A percentile compares a stretch with the other conserved stretches of the same genome.
Evolutionary conservation across 371 early-diverging fungal genomes (phyloP).

Genomic region (Saksenaea vasiformis): DNA sequence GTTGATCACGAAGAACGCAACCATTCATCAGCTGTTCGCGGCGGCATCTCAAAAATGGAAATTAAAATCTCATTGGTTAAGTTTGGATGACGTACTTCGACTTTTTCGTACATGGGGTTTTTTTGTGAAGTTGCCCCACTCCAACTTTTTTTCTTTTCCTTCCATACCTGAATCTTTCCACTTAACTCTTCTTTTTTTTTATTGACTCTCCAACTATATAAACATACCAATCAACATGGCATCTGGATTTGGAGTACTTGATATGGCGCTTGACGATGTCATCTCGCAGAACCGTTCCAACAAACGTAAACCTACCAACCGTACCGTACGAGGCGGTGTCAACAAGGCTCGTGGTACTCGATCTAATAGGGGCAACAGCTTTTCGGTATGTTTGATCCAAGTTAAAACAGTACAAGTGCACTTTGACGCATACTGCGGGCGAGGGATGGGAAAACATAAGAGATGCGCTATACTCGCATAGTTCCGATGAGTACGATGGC

Average conservation of each 20-base stretch:
- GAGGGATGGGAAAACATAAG: constrained; percentile 6
- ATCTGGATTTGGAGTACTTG: constrained; percentile 36
- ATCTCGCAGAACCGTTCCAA: constrained; percentile 35
- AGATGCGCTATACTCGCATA: constrained; percentile 2
- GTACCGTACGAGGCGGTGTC: constrained; percentile 16
- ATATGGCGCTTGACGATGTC: constrained; percentile 59
- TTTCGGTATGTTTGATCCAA: constrained; percentile 21
- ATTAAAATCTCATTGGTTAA: constrained; percentile 41
- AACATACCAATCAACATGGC: constrained; percentile 20
- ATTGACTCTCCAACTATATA: neutral
- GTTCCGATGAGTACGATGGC: constrained; percentile 6
- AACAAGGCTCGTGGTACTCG: constrained; percentile 17
- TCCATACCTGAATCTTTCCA: neutral
- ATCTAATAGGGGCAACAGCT: constrained; percentile 22
- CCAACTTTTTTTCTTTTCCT: constrained; percentile 28
- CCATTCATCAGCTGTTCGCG: too few species aligned
- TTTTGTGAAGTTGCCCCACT: constrained; percentile 41
- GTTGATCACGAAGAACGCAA: too few species aligned
- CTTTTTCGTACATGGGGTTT: constrained; percentile 40
- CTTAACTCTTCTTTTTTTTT: neutral
- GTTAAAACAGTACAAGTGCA: constrained; percentile 7
- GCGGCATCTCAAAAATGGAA: too few species aligned
- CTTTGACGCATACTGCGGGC: constrained; percentile 10
- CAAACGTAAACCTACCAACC: constrained; percentile 12
- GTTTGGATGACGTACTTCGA: constrained; percentile 42